These are phyloP conservation scores for Glomus cerebriforme DNA, from an alignment of 192 early-diverging fungal species.

Conservation along the genomic window DNA sequence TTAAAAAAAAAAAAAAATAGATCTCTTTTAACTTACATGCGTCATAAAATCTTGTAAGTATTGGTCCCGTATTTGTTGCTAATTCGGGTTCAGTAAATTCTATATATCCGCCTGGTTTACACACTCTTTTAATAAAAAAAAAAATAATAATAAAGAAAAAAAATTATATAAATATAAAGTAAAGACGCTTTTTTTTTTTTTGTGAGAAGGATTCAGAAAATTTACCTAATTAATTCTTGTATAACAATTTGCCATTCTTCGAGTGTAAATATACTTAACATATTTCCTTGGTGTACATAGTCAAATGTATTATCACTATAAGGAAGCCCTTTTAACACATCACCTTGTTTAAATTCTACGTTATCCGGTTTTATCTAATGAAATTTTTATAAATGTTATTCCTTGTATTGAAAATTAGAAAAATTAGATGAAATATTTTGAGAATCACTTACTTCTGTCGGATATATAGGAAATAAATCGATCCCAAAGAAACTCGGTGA, in stretches of 20 bases:
- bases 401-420: too few relatives aligned
- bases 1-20: neutral
- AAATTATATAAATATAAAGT: neutral
- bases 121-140: neutral
- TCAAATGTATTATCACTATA: neutral
- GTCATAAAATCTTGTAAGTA: neutral
- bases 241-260: neutral
- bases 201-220: neutral
- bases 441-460: neutral
- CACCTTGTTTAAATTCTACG: neutral
- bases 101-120: constrained; percentile 2
- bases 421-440: too few relatives aligned
- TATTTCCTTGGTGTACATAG: neutral
- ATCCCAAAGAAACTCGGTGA: neutral
- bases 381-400: neutral
- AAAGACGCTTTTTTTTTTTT: too few relatives aligned
- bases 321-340: neutral
- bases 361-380: neutral
- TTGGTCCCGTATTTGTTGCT: neutral
- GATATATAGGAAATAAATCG: neutral
- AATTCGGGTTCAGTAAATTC: neutral
- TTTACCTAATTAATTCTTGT: neutral
- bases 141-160: too few relatives aligned
- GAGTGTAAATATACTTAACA: neutral
- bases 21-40: neutral